Percentiles rank a stretch among this genome's conserved stretches.
phyloP scores from a whole-genome alignment of 2,329 filamentous ascomycete species.

The Ophiosphaerella herpotricha region DNA sequence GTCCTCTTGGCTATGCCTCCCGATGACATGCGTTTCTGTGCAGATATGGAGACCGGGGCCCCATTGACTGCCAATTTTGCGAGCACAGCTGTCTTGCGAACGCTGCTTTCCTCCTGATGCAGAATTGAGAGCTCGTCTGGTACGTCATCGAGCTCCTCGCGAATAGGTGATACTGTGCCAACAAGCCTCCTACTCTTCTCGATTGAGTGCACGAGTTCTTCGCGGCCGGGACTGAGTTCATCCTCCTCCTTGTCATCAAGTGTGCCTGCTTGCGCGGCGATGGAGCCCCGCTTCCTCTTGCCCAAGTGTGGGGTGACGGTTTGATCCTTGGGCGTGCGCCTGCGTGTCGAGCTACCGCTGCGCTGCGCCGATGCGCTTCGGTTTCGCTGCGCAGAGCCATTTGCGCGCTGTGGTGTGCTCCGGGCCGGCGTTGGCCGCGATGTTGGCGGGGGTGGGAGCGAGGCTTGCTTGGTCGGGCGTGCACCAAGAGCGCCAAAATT shows the following conservation, averaged over 20 bases:
- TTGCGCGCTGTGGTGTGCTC: constrained; percentile 20
- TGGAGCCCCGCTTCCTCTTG: constrained; percentile 40
- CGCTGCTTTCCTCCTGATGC: constrained; percentile 21
- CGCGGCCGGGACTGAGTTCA: constrained; percentile 39
- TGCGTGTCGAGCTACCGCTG: constrained; percentile 22
- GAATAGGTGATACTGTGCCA: constrained; percentile 27
- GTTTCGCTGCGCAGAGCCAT: constrained; percentile 31
- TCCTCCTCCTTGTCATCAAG: constrained; percentile 31
- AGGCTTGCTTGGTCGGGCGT: constrained; percentile 28
- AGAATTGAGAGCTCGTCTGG: constrained; percentile 36
- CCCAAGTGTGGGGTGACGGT: constrained; percentile 37
- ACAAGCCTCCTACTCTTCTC: constrained; percentile 34
- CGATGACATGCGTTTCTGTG: constrained; percentile 8
- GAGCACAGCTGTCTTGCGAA: constrained; percentile 14
- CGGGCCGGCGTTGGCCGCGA: constrained; percentile 31
- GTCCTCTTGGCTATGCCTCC: constrained; percentile 8
- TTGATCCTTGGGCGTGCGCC: constrained; percentile 18
- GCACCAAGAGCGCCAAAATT: constrained; percentile 30
- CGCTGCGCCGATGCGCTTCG: constrained; percentile 37
- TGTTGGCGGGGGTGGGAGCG: constrained; percentile 29
- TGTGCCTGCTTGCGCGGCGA: constrained; percentile 15
- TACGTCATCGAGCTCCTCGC: constrained; percentile 29
- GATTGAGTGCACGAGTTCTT: constrained; percentile 28
- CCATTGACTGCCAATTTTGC: constrained; percentile 11
- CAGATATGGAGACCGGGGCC: constrained; percentile 14